Conservation (phyloP, 805 yeast genomes). For the Yamadazyma endophytica region DNA sequence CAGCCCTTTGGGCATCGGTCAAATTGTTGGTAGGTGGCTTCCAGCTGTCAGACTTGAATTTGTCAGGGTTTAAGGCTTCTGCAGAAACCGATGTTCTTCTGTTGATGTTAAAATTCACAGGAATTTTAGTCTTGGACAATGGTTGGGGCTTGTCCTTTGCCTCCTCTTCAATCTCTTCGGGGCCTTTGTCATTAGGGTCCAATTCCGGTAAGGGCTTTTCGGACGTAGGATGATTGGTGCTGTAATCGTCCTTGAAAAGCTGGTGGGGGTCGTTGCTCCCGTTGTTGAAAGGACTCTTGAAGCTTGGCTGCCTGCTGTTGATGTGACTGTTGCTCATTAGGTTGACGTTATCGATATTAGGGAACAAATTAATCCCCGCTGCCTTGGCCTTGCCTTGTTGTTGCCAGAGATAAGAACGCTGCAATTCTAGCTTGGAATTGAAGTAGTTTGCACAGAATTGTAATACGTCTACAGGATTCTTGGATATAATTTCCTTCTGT, state of each 20-base stretch:
- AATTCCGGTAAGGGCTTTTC: slow-evolving; percentile 15
- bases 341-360: slow-evolving; percentile 31
- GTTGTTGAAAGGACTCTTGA: slow-evolving; percentile 54
- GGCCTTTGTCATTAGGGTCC: slow-evolving; percentile 23
- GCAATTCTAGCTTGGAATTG: slow-evolving; percentile 55
- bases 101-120: slow-evolving; percentile 65
- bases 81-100: slow-evolving; percentile 91
- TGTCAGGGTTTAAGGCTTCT: slow-evolving; percentile 76
- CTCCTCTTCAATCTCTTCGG: background rate
- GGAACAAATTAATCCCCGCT: slow-evolving; percentile 48
- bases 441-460: slow-evolving; percentile 78
- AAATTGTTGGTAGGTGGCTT: slow-evolving; percentile 66
- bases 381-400: slow-evolving; percentile 46
- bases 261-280: slow-evolving; percentile 61
- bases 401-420: slow-evolving; percentile 50
- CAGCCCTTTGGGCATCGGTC: slow-evolving; percentile 56
- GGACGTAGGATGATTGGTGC: slow-evolving; percentile 10
- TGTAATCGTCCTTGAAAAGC: slow-evolving; percentile 26
- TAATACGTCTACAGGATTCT: slow-evolving; percentile 63
- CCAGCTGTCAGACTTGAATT: slow-evolving; percentile 65
- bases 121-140: slow-evolving; percentile 28
- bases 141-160: slow-evolving; percentile 12
- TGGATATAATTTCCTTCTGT: slow-evolving; percentile 47
- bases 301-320: slow-evolving; percentile 39
- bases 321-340: slow-evolving; percentile 22